Evolutionary conservation across 495 filamentous ascomycete genomes (phyloP), one percentile per base, ranked within the genome.

Genomic region (Xylaria intraflava): DNA sequence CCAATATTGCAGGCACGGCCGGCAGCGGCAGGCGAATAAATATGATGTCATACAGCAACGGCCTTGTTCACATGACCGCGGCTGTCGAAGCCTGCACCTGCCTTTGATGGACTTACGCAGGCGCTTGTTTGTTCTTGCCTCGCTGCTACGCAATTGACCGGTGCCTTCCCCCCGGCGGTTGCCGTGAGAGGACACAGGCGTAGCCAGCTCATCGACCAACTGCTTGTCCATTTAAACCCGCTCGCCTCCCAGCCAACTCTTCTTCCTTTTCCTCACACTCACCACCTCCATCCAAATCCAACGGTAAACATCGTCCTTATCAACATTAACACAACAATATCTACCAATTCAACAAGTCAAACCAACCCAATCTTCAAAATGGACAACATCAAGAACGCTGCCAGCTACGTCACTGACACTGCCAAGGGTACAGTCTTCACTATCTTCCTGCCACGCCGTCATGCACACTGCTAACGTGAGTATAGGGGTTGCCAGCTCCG

Each of bases 381-480:
- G 78, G 77, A 81, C 60, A 73, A 77, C 71, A 65, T 78, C 70
- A 75, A 78, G 75, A 75, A 83, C 66, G 72, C 78, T 65, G 73
- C 69, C 64, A 83, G 81, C 75, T 80, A 77, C 71, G 78, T 79
- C 69, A 62, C 73, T 44, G 82, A 85, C 76, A 72, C 78, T 67
- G 68, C 83, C 53, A 72, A 81, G 65, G 70, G 75, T 60, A 64
- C 23, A 59, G 38, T 40, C 9, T 40, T 12, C 33, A 14, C 24
- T 10, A 22, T 42, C 26, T 14, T 30, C 23, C 53, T 23, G 5
- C 53, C 19, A 40, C 49, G 48, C 38, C 66, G 22, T 12, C 17
- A 17, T 12, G 12, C 44, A n/a, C 35, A 4, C 41, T 22, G 27
- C 53, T 52, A 36, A 56, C 57, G 17, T n/a, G 3, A 9, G 26